Evolutionary conservation across 192 early-diverging fungal genomes (phyloP), one percentile per base, ranked within the genome.

Genomic region (Coemansia sp.): DNA sequence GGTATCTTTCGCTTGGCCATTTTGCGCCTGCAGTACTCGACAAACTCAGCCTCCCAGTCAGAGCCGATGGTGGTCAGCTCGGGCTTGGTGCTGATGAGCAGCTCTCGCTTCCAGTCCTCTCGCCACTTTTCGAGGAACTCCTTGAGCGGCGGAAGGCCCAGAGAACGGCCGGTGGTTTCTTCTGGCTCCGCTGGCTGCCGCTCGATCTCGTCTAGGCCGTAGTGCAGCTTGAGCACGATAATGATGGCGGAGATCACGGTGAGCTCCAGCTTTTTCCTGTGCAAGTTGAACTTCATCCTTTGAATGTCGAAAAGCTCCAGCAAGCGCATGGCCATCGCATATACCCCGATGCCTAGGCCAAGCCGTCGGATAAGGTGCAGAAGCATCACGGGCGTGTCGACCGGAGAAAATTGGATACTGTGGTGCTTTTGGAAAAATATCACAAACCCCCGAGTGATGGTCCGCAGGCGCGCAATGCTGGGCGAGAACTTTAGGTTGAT

Each of bases 201-300:
- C 61, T 79, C 76, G 20, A 79, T 62, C 58, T 79, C 76, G 45
- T 79, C 76, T 54, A 79, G 23, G 11, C 76, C 76, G 25, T 79
- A 79, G 61, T 79, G 76, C 58, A 79, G 48, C 55, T 79, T 73
- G 4, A 79, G 61, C 25, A 61, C 66, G 16, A 79, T 29, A 30
- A 74, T 58, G n/a, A 79, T 61, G 0, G 64, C 67, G 3, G 71
- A 57, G 22, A 69, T 58, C 22, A 49, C 14, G 18, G 14, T 25
- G 10, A 69, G 8, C 27, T 59, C 55, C 23, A 56, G 36, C n/a
- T 23, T 19, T 2, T 45, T 45, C 27, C 52, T 5, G 4, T 45
- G 35, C 47, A 27, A n/a, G 42, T 35, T 28, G n/a, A 29, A 14
- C 11, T 1, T 57, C 32, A 46, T 35, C 14, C 8, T 20, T 0